These are phyloP conservation scores for Termitomyces titanicus DNA, from an alignment of 768 basidiomycete genomes.

Conservation along the genomic window DNA sequence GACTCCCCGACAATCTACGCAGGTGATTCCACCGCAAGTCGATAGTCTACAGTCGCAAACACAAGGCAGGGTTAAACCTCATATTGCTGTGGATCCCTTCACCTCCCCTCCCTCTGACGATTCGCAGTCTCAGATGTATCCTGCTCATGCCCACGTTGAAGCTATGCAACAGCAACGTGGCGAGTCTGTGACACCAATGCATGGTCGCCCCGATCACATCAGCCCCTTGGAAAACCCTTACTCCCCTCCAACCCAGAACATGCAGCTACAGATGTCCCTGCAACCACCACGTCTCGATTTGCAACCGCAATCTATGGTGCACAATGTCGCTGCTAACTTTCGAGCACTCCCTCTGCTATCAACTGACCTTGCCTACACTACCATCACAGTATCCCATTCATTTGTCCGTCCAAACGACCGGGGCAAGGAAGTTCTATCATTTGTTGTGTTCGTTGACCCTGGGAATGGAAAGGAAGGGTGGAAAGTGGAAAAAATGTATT, in stretches of 20 bases:
- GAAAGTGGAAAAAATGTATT: slow-evolving; percentile 91
- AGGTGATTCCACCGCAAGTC: slow-evolving; percentile 3
- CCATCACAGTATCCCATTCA: slow-evolving; percentile 70
- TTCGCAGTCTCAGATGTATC: slow-evolving; percentile 18
- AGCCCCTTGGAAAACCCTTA: slow-evolving; percentile 19
- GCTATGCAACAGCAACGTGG: slow-evolving; percentile 12
- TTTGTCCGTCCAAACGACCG: slow-evolving; percentile 86
- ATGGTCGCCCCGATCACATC: slow-evolving; percentile 8
- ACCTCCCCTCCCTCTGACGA: slow-evolving; percentile 39
- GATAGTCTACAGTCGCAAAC: slow-evolving; percentile 4
- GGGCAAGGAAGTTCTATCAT: slow-evolving; percentile 90
- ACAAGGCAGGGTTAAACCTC: slow-evolving; percentile 25
- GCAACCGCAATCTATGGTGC: slow-evolving; percentile 17
- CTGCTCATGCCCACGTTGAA: slow-evolving; percentile 12
- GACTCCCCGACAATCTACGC: slow-evolving; percentile 7
- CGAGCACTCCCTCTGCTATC: slow-evolving; percentile 71
- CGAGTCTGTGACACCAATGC: neutral
- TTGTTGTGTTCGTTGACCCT: slow-evolving; percentile 74
- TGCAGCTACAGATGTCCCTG: slow-evolving; percentile 17
- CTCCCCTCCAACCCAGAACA: slow-evolving; percentile 14
- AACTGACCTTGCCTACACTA: slow-evolving; percentile 70
- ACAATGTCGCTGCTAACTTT: slow-evolving; percentile 44
- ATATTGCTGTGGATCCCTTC: slow-evolving; percentile 47
- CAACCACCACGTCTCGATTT: slow-evolving; percentile 17
- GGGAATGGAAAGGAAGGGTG: slow-evolving; percentile 69